Base-by-base conservation (phyloP, 805 yeast genomes). In the Naumovozyma dairenensis region DNA sequence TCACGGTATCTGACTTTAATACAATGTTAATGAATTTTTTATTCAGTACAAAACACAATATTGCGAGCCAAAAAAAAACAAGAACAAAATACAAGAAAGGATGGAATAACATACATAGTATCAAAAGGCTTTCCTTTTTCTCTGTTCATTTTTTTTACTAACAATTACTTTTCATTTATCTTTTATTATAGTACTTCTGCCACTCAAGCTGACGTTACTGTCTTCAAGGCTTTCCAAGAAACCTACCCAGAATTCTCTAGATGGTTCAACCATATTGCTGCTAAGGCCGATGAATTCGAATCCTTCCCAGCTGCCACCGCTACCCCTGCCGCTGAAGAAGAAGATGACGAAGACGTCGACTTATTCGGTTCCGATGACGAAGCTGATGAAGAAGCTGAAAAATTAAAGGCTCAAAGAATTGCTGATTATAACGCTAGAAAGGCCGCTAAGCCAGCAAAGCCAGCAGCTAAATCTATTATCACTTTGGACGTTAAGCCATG, bases 401-500 rank as follows among this genome's bases (percentile, higher is more conserved):
- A 81, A 69, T 68, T 92, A 64, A 92, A 89, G 80, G 93, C 84
- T 68, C 74, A 89, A 74, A 86, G 99, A 80, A 69, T 92, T 60
- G 97, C 96, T 65, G 96, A 78, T 65, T 92, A 92, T 78, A 82
- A 84, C 60, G 95, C 93, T 59, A 86, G 81, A 79, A 92, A 92
- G 80, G 95, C 95, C 51, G 79, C 89, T 53, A 82, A 82, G 72
- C 93, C 93, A 63, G 85, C 97, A 58, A 86, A 86, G 77, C 86
- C 97, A 59, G 96, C 95, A 67, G 96, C 98, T 62, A 92, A 92
- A 76, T 84, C 96, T 43, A 71, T 86, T 52, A 95, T 92, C 60
- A 89, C 99, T 59, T 62, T 92, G 57, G 98, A 92, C 57, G 94
- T 92, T 56, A 92, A 92, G 80, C 97, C 96, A 71, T 92, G 99